Evolutionary conservation across 2,329 filamentous ascomycete species (phyloP), one percentile per base, ranked within the genome.

Genomic region (Colletotrichum tanaceti): DNA sequence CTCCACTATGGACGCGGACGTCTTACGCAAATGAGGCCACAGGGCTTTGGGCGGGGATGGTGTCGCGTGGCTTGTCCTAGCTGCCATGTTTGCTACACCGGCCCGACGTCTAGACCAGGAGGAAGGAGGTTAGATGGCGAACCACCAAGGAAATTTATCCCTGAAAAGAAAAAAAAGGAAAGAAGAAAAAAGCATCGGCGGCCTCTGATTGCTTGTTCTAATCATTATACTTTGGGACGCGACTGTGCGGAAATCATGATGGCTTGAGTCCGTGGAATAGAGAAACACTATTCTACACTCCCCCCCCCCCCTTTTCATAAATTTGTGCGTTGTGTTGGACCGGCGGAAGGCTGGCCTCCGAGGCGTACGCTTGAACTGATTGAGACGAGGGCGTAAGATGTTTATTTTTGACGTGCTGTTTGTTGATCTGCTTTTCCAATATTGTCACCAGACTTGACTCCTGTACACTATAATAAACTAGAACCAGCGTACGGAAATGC

Each of bases 11-110:
- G n/a, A 28, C 43, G 32, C 41, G 54, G 54, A 58, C 24, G 18
- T 53, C 28, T 41, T 22, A 7, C 32, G 43, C 24, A 54, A 59
- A 68, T 50, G 41, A 65, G 43, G 20, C 28, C 55, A 47, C 28
- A 32, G 24, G 32, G 41, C 24, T 54, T 65, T 54, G 65, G 54
- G 61, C 43, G 46, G 32, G 54, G 18, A 50, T 43, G 46, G 54
- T 18, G 61, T 50, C 43, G 61, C 20, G 54, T 59, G 65, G 61
- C 65, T 58, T 60, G 61, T 11, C 10, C 43, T 55, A 65, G 49
- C 35, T 59, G 47, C 43, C 61, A 49, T 43, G 5, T 6, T 50
- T 65, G 24, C 35, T 38, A 38, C 57, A 32, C 28, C n/a, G 14
- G 32, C 7, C 32, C 9, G n/a, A 2, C 35, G 35, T 24, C 11